Evolutionary conservation across 805 yeast genomes (phyloP), one percentile per base, ranked within the genome.

Genomic region (Kodamaea laetipori): DNA sequence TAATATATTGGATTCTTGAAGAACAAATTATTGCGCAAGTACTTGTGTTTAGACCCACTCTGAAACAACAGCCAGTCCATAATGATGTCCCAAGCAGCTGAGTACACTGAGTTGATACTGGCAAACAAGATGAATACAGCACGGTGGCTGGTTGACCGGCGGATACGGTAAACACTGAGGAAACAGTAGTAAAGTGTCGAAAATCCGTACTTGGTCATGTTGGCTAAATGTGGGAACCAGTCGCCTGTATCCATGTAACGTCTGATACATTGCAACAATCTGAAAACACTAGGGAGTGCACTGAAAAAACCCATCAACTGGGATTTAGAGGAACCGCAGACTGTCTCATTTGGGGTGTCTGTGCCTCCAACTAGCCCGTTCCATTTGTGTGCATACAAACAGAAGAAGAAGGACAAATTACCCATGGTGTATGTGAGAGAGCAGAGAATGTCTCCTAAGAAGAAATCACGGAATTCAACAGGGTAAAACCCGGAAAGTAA

Each of bases 61-160:
- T 88, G 96, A 44, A 86, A 73, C 55, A 94, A 68, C 2, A 97
- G 90, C 92, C 96, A 94, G 69, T 94, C 99, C 96, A 94, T 89
- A 32, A 90, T 69, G 4, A 94, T 68, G 64, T 94, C 99, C 99
- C 99, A 94, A 3, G 81, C 50, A 0, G 85, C 64, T 25, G 90
- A 76, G 56, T 77, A 78, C 0, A 82, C 39, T 0, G 97, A 80
- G 61, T 94, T 90, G 30, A 88, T 52, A 0, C 78, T 58, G 0
- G 95, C 97, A 67, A 90, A 77, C 0, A 81, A 63, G 13, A 92
- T 86, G 56, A 90, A 86, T 1, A 78, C 69, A 0, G 79, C 80
- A 44, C 83, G 71, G 49, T 73, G 63, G 12, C 56, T 54, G 17
- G 61, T 51, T 2, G 59, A 53, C 16, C 63, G 54, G 30, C 82